Conservation (phyloP, 164 flowering plant species). For the Santalum album region DNA sequence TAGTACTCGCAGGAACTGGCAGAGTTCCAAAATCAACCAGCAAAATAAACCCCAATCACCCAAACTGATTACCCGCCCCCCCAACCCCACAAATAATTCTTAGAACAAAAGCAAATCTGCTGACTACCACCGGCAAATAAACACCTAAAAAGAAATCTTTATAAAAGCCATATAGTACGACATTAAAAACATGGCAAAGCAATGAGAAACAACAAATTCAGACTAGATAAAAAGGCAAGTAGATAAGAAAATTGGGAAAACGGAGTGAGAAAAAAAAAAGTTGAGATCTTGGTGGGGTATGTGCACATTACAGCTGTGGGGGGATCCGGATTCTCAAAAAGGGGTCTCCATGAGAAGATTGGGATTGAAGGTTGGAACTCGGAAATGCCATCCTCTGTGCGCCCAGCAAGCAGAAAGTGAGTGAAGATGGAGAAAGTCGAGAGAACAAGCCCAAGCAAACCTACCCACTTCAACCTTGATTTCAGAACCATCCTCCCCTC, state of each 20-base stretch:
- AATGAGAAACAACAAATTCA: too few species aligned
- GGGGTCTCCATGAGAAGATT: conserved; percentile 83
- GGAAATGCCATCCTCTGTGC: conserved; percentile 39
- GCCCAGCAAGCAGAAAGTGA: conserved; percentile 76
- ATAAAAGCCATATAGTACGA: neutral
- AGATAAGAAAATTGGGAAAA: too few species aligned
- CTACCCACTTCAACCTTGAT: conserved; percentile 77
- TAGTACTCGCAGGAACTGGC: too few species aligned
- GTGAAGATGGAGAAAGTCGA: conserved; percentile 62
- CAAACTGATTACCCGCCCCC: too few species aligned
- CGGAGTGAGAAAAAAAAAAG: neutral
- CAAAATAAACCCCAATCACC: too few species aligned
- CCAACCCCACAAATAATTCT: too few species aligned
- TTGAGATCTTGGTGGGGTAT: conserved; percentile 16
- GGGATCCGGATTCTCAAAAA: conserved; percentile 41
- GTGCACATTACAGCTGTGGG: conserved; percentile 35
- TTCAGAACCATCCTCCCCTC: conserved; percentile 54
- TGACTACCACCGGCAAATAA: too few species aligned
- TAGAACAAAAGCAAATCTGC: too few species aligned
- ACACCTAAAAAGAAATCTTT: too few species aligned
- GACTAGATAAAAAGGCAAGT: too few species aligned
- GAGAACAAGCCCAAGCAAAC: conserved; percentile 61
- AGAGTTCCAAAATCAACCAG: too few species aligned
- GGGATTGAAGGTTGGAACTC: conserved; percentile 56
- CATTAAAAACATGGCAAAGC: too few species aligned